phyloP scores from a whole-genome alignment of 345 rosid species.

The Sisymbrium irio region DNA sequence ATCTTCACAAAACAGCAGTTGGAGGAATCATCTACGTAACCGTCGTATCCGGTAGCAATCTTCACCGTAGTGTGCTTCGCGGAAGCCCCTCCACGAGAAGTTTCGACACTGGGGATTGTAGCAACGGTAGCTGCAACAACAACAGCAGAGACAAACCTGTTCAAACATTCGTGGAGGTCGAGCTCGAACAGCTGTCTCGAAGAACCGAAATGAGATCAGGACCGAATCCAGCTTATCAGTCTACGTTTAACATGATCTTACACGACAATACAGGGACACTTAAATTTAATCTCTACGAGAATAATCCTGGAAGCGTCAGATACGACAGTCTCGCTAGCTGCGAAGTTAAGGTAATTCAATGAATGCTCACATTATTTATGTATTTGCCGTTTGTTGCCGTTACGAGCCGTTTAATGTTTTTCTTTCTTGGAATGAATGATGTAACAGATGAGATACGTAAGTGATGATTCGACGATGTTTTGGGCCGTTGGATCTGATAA shows the following conservation, averaged over 20 bases:
- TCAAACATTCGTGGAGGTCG: constrained; percentile 88
- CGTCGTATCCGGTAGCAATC: constrained; percentile 68
- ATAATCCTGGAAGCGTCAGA: constrained; percentile 59
- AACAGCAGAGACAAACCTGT: constrained; percentile 49
- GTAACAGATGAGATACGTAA: constrained; percentile 66
- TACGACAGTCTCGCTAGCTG: constrained; percentile 73
- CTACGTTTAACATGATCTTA: constrained; percentile 88
- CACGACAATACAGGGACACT: constrained; percentile 74
- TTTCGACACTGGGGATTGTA: constrained; percentile 38
- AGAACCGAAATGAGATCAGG: constrained; percentile 63
- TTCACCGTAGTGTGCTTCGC: constrained; percentile 48
- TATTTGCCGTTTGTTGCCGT: not conserved
- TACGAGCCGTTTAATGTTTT: not conserved
- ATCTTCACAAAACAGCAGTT: constrained; percentile 79
- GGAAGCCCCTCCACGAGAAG: constrained; percentile 67
- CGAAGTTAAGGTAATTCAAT: constrained; percentile 72
- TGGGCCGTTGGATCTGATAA: constrained; percentile 92
- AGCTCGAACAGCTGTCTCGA: constrained; percentile 77
- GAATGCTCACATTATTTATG: not conserved
- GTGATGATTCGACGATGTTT: constrained; percentile 83
- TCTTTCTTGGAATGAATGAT: constrained; percentile 24
- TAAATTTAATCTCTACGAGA: constrained; percentile 67
- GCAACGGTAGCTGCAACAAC: constrained; percentile 31
- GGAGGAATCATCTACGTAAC: constrained; percentile 78
- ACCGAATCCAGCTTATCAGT: constrained; percentile 69